Conservation (phyloP, 441 rosid species). For the Gossypium davidsonii region DNA sequence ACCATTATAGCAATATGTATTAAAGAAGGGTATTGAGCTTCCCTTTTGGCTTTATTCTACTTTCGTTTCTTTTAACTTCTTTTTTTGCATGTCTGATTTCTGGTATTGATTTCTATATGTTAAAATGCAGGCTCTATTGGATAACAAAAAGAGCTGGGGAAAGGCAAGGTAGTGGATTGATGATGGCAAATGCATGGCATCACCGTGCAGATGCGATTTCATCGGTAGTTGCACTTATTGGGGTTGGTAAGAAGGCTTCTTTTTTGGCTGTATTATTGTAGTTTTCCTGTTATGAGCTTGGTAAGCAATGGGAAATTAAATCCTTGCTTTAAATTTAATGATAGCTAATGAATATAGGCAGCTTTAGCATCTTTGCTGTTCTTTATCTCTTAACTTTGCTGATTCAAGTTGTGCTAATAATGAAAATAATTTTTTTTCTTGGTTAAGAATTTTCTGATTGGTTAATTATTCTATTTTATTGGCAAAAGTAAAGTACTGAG, state of each 20-base stretch:
- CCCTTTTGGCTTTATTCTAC: background rate
- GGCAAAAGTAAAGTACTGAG: background rate
- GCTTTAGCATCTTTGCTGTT: background rate
- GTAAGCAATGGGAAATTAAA: background rate
- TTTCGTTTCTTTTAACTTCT: background rate
- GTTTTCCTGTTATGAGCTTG: background rate
- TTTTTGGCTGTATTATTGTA: conserved; percentile 16
- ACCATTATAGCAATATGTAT: conserved; percentile 67
- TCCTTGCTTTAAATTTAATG: conserved; percentile 1
- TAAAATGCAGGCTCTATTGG: conserved; percentile 67
- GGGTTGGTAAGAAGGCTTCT: conserved; percentile 63
- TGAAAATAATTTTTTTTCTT: background rate
- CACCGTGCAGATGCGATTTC: conserved; percentile 96
- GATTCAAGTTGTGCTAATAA: background rate
- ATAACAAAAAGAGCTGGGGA: conserved; percentile 89
- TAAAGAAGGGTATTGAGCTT: conserved; percentile 70
- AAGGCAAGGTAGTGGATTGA: conserved; percentile 78
- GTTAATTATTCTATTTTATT: background rate
- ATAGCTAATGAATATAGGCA: background rate
- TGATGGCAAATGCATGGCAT: conserved; percentile 99
- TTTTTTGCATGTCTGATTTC: background rate
- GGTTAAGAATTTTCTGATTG: background rate
- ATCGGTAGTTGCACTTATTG: conserved; percentile 81
- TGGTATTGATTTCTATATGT: background rate
- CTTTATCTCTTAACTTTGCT: background rate